Percentiles rank a stretch among this genome's conserved stretches.
Evolutionary conservation across 1,139 yeast genomes (phyloP).

Genomic region (Lodderomyces orthopsilosis): DNA sequence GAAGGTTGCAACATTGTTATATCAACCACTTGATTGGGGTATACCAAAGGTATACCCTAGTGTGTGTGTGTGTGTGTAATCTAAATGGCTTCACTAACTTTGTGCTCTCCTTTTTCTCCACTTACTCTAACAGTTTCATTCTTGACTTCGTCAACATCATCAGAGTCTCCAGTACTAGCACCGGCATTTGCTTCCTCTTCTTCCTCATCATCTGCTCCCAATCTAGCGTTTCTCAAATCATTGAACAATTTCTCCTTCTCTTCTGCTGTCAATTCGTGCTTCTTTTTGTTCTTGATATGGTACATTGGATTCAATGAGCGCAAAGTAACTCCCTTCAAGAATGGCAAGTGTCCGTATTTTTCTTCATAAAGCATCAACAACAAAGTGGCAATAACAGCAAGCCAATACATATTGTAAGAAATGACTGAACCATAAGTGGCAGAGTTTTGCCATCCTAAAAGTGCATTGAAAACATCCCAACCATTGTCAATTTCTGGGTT

Average conservation of each 20-base stretch:
- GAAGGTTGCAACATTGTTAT: not conserved
- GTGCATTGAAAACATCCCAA: constrained; percentile 86
- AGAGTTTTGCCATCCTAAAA: constrained; percentile 87
- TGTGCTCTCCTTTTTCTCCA: constrained; percentile 8
- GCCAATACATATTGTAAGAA: constrained; percentile 80
- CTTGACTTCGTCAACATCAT: constrained; percentile 10
- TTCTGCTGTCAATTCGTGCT: constrained; percentile 50
- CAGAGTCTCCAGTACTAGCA: constrained; percentile 8
- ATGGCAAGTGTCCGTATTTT: constrained; percentile 41
- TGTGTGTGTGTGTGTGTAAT: constrained; percentile 2
- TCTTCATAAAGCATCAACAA: constrained; percentile 64
- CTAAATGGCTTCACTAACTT: not conserved
- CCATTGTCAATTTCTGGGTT: constrained; percentile 81
- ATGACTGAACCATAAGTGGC: constrained; percentile 84
- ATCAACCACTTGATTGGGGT: not conserved
- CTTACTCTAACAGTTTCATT: constrained; percentile 8
- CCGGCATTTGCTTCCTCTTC: constrained; percentile 7
- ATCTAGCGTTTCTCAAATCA: constrained; percentile 28
- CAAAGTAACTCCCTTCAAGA: constrained; percentile 47
- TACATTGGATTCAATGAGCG: constrained; percentile 68
- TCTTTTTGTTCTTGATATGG: constrained; percentile 65
- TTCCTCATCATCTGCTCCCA: constrained; percentile 16
- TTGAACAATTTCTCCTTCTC: constrained; percentile 55
- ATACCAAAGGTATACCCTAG: not conserved
- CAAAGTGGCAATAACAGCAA: constrained; percentile 50